phyloP scores from a whole-genome alignment of 1,284 basidiomycete genomes.

The Agroathelia rolfsii region DNA sequence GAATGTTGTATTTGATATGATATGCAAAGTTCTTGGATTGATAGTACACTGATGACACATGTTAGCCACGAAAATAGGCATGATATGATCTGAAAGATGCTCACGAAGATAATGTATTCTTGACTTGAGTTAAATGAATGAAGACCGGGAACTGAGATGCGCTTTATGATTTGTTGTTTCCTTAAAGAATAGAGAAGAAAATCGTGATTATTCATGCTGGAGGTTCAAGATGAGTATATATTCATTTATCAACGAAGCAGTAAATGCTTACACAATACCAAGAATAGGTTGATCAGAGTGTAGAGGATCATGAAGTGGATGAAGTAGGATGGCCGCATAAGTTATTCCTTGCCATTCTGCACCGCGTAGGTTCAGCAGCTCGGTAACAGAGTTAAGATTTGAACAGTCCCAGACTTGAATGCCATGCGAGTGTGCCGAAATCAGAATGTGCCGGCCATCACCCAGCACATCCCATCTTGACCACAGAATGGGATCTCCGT shows the following conservation, averaged over 20 bases:
- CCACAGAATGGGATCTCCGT: constrained; percentile 21
- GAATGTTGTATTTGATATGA: constrained; percentile 47
- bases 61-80: constrained; percentile 6
- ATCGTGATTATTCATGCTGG: constrained; percentile 13
- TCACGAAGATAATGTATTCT: constrained; percentile 48
- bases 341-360: constrained; percentile 28
- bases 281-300: constrained; percentile 34
- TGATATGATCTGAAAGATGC: constrained; percentile 20
- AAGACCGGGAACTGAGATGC: constrained; percentile 32
- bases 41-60: constrained; percentile 38
- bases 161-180: constrained; percentile 44
- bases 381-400: constrained; percentile 42
- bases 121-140: constrained; percentile 38
- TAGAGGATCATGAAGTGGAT: constrained; percentile 23
- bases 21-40: constrained; percentile 42
- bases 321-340: constrained; percentile 36
- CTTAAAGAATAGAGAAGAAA: constrained; percentile 50
- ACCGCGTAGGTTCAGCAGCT: constrained; percentile 38
- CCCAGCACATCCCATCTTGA: constrained; percentile 18
- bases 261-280: constrained; percentile 42
- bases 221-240: constrained; percentile 10
- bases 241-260: constrained; percentile 1
- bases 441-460: constrained; percentile 37
- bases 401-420: constrained; percentile 66
- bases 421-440: constrained; percentile 48